Percentiles rank a stretch among this genome's conserved stretches.
phyloP scores from a whole-genome alignment of 1,284 basidiomycete species.

The Retiboletus flavoniger region DNA sequence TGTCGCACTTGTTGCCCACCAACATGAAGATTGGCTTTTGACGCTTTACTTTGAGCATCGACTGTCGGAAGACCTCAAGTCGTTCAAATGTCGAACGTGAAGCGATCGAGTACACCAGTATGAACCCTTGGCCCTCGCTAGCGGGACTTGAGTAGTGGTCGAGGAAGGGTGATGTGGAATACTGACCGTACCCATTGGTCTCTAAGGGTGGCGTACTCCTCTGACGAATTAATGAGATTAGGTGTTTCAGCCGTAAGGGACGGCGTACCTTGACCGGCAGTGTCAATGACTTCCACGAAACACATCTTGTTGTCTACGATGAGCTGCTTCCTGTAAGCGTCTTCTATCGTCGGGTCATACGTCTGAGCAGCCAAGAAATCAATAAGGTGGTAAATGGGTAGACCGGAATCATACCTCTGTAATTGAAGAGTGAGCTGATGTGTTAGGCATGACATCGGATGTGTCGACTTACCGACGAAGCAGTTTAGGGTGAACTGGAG shows the following conservation, averaged over 20 bases:
- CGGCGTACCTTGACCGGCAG: slow-evolving; percentile 84
- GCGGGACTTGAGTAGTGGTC: slow-evolving; percentile 19
- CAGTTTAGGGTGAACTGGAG: slow-evolving; percentile 86
- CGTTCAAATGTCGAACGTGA: slow-evolving; percentile 94
- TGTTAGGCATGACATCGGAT: slow-evolving; percentile 13
- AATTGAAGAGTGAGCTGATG: slow-evolving; percentile 18
- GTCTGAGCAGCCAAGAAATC: slow-evolving; percentile 47
- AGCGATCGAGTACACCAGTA: slow-evolving; percentile 98
- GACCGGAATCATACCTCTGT: slow-evolving; percentile 46
- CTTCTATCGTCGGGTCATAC: slow-evolving; percentile 92
- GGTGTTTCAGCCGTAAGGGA: slow-evolving; percentile 5
- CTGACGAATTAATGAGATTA: slow-evolving; percentile 41
- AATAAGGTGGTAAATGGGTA: slow-evolving; percentile 14
- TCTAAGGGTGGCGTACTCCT: slow-evolving; percentile 95
- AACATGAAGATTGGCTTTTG: slow-evolving; percentile 84
- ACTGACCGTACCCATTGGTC: slow-evolving; percentile 98
- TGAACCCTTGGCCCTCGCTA: slow-evolving; percentile 97
- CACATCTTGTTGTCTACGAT: slow-evolving; percentile 91
- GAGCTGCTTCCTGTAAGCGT: slow-evolving; percentile 90
- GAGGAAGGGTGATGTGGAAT: slow-evolving; percentile 2
- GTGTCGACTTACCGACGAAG: slow-evolving; percentile 71
- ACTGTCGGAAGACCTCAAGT: slow-evolving; percentile 91
- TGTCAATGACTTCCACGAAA: slow-evolving; percentile 91
- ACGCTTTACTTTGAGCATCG: slow-evolving; percentile 92
- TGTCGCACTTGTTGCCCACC: slow-evolving; percentile 92